phyloP scores from a whole-genome alignment of 176 grass and related monocot genomes.

The Rhynchospora tenuis region DNA sequence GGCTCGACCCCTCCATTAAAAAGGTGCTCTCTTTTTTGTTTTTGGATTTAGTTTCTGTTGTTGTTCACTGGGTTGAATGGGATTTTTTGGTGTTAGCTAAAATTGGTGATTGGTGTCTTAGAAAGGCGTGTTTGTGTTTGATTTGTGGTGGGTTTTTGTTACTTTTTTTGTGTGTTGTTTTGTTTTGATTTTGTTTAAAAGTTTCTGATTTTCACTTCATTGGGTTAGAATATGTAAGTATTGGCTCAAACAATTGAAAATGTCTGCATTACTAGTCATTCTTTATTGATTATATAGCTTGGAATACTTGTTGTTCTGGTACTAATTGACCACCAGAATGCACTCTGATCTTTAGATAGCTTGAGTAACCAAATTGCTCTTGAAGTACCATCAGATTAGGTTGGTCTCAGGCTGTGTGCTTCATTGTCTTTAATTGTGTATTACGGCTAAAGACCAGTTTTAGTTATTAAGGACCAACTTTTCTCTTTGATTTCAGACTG shows the following conservation, averaged over 20 bases:
- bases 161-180: not conserved
- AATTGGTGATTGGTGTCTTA: not conserved
- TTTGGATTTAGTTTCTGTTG: too few species aligned
- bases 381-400: not conserved
- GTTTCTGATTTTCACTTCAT: not conserved
- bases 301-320: not conserved
- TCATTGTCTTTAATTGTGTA: not conserved
- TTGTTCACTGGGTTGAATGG: not conserved
- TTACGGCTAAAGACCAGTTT: not conserved
- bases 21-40: slow-evolving; percentile 25
- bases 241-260: not conserved
- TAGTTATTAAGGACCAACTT: too few species aligned
- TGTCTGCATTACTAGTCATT: not conserved
- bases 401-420: too few species aligned
- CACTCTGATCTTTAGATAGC: not conserved
- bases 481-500: slow-evolving; percentile 53
- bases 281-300: not conserved
- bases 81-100: too few species aligned
- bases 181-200: not conserved
- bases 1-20: slow-evolving; percentile 52
- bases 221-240: not conserved
- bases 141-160: not conserved
- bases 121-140: not conserved
- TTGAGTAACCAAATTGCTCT: not conserved
- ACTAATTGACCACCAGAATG: not conserved